phyloP scores from a whole-genome alignment of 2,329 filamentous ascomycete species.

The Neofusicoccum cordaticola region DNA sequence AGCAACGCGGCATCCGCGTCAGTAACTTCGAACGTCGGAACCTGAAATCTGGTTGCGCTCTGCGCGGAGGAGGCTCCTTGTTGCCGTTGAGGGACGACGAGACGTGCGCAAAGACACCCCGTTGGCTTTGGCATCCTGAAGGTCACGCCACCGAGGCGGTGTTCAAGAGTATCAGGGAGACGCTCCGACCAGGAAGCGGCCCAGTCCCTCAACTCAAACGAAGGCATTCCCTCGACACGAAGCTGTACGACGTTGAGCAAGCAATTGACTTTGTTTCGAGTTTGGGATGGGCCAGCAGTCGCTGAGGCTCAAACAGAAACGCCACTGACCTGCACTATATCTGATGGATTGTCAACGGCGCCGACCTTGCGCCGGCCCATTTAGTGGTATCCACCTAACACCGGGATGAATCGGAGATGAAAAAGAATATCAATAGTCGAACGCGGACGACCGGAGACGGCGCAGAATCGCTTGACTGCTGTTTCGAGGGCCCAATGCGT shows the following conservation, averaged over 20 bases:
- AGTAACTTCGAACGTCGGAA: slow-evolving; percentile 10
- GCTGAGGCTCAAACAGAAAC: neutral
- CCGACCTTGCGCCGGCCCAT: neutral
- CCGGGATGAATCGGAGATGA: neutral
- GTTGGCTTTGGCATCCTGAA: neutral
- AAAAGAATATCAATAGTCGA: neutral
- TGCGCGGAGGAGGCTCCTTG: slow-evolving; percentile 1
- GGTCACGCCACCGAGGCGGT: slow-evolving; percentile 10
- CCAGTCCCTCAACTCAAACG: neutral
- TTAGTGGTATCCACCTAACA: neutral
- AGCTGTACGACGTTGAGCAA: neutral
- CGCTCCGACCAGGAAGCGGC: neutral
- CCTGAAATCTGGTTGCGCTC: slow-evolving; percentile 10
- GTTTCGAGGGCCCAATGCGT: too few species aligned
- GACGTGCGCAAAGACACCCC: neutral
- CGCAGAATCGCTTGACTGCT: too few species aligned
- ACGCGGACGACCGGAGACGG: too few species aligned
- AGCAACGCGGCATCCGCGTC: slow-evolving; percentile 5
- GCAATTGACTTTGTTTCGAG: neutral
- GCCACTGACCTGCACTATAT: neutral
- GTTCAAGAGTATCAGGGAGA: neutral
- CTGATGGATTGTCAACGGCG: neutral
- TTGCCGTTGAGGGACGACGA: neutral
- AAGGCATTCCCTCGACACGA: neutral
- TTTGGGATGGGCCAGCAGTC: neutral